phyloP scores from a whole-genome alignment of 2,329 filamentous ascomycete species.

The Macroventuria anomochaeta region DNA sequence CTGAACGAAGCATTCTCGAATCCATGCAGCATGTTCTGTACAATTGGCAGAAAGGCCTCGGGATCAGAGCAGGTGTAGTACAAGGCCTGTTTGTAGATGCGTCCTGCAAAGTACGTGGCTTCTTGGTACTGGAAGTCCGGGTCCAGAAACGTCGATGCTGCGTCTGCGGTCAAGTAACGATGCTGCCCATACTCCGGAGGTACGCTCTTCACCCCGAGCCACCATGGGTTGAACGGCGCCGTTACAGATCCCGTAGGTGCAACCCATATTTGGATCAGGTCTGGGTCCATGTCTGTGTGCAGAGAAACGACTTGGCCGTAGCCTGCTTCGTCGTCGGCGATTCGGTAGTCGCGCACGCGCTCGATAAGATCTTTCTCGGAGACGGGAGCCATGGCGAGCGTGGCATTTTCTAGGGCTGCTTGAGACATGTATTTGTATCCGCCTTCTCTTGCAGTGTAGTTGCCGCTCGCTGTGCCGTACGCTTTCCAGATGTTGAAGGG shows the following conservation, averaged over 20 bases:
- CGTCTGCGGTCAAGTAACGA: slow-evolving; percentile 45
- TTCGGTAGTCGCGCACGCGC: slow-evolving; percentile 46
- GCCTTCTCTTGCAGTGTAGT: slow-evolving; percentile 42
- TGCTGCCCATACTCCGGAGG: slow-evolving; percentile 44
- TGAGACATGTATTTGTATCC: slow-evolving; percentile 50
- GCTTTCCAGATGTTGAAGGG: slow-evolving; percentile 49
- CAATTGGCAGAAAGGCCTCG: slow-evolving; percentile 28
- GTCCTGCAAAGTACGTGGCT: slow-evolving; percentile 36
- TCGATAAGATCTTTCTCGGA: slow-evolving; percentile 58
- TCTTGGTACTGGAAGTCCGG: slow-evolving; percentile 44
- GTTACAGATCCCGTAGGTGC: slow-evolving; percentile 46
- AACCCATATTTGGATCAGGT: slow-evolving; percentile 45
- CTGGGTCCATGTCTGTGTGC: slow-evolving; percentile 32
- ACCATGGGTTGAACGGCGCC: slow-evolving; percentile 46
- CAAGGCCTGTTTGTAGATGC: slow-evolving; percentile 37
- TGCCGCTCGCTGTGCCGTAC: slow-evolving; percentile 38
- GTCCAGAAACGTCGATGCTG: slow-evolving; percentile 43
- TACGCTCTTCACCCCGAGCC: slow-evolving; percentile 42
- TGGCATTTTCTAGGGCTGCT: slow-evolving; percentile 45
- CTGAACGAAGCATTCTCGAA: slow-evolving; percentile 36
- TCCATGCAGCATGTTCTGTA: slow-evolving; percentile 35
- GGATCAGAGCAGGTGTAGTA: slow-evolving; percentile 43
- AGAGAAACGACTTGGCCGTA: slow-evolving; percentile 46
- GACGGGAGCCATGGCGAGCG: slow-evolving; percentile 54
- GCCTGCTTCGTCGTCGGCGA: slow-evolving; percentile 47